Conservation (phyloP, 139 green algal species). For the Raphidocelis subcapitata region DNA sequence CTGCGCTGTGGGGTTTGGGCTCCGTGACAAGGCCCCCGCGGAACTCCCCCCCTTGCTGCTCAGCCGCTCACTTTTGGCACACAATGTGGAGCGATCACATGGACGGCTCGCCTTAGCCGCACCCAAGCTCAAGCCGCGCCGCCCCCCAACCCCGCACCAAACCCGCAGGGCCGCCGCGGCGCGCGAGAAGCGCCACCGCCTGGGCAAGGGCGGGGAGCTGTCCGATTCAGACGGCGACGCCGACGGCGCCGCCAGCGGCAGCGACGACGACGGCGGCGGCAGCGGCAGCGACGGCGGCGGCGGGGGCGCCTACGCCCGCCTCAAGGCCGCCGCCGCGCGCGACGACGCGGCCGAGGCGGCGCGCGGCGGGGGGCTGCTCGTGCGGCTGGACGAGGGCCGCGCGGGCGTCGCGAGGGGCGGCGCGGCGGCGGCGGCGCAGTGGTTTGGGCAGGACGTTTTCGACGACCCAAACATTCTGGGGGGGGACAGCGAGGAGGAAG, state of each 20-base stretch:
- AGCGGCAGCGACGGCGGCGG: not conserved
- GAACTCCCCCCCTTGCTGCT: no score
- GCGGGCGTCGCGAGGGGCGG: constrained; percentile 52
- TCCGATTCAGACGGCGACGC: constrained; percentile 33
- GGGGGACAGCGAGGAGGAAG: constrained; percentile 35
- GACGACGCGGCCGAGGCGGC: constrained; percentile 28
- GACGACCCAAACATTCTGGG: constrained; percentile 51
- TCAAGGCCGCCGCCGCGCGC: not conserved
- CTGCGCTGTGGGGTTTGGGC: no score
- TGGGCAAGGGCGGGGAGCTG: constrained; percentile 66
- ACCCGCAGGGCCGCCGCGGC: not conserved
- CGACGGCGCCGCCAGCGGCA: not conserved
- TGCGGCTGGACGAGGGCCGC: constrained; percentile 65
- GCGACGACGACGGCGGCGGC: constrained; percentile 20
- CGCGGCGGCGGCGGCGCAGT: constrained; percentile 71
- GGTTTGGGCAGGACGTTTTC: constrained; percentile 86
- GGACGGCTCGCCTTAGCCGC: not conserved
- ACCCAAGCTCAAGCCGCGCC: no score
- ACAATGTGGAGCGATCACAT: no score
- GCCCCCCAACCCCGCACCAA: no score
- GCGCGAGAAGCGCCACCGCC: constrained; percentile 57
- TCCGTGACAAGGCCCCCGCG: no score
- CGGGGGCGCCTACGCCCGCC: not conserved
- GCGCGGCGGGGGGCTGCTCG: constrained; percentile 60
- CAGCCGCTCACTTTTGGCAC: no score